Conservation (phyloP, 306 rosid species). For the Quillaja saponaria region DNA sequence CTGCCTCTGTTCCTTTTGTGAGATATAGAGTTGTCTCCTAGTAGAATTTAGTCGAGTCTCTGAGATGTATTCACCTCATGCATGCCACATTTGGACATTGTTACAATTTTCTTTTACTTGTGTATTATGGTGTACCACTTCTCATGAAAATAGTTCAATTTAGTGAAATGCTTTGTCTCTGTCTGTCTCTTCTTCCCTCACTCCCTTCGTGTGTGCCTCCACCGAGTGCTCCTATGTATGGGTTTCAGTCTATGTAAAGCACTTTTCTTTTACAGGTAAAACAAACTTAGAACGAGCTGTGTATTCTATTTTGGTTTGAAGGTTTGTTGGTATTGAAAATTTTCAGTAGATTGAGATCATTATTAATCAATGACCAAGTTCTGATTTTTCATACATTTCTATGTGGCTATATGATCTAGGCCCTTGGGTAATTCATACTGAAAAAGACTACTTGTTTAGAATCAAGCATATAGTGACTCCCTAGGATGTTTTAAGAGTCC, state of each 20-base stretch:
- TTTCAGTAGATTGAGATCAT: background rate
- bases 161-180: slow-evolving; percentile 25
- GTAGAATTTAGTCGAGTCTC: slow-evolving; percentile 52
- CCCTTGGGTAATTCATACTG: slow-evolving; percentile 27
- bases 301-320: background rate
- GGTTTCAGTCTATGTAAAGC: background rate
- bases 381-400: too few relatives aligned
- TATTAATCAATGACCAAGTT: too few relatives aligned
- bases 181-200: too few relatives aligned
- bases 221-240: slow-evolving; percentile 1
- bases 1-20: slow-evolving; percentile 49
- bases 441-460: slow-evolving; percentile 11
- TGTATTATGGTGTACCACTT: slow-evolving; percentile 47
- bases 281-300: background rate
- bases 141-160: slow-evolving; percentile 40
- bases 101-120: slow-evolving; percentile 42
- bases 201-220: slow-evolving; percentile 2
- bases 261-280: background rate
- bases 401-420: background rate
- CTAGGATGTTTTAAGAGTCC: slow-evolving; percentile 28
- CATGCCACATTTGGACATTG: slow-evolving; percentile 35
- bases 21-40: slow-evolving; percentile 50
- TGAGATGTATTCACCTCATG: slow-evolving; percentile 41
- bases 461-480: slow-evolving; percentile 30
- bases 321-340: background rate